Percentiles rank a stretch among this genome's conserved stretches.
Evolutionary conservation across 2,329 filamentous ascomycete species (phyloP).

Genomic region (Mycosphaerella sp.): DNA sequence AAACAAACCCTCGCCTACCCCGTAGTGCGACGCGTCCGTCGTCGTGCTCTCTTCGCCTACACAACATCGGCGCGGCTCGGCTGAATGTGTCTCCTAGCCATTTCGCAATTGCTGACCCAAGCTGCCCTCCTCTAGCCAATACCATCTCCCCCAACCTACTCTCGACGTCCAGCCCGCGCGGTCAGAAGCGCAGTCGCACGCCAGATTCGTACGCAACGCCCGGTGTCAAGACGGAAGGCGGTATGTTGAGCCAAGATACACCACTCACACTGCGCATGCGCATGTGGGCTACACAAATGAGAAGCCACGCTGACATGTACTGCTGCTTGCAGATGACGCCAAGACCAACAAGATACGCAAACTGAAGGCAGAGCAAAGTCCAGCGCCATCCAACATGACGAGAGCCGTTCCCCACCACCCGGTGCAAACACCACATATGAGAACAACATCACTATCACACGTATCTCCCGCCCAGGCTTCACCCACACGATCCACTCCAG

Average conservation of each 20-base stretch:
- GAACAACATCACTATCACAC: constrained; percentile 43
- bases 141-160: constrained; percentile 41
- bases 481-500: constrained; percentile 70
- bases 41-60: neutral
- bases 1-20: constrained; percentile 9
- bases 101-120: constrained; percentile 14
- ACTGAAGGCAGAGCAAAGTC: constrained; percentile 25
- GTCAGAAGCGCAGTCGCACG: constrained; percentile 73
- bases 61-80: neutral
- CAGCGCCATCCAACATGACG: constrained; percentile 30
- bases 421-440: constrained; percentile 51
- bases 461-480: constrained; percentile 53
- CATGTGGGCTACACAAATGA: neutral
- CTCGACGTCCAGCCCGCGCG: constrained; percentile 53
- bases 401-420: constrained; percentile 46
- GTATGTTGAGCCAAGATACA: constrained; percentile 49
- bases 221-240: constrained; percentile 53
- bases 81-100: neutral
- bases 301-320: constrained; percentile 20
- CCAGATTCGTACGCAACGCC: constrained; percentile 52
- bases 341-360: constrained; percentile 45
- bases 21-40: constrained; percentile 20
- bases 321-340: constrained; percentile 36
- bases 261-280: neutral
- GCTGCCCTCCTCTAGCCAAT: constrained; percentile 31